Evolutionary conservation across 768 basidiomycete genomes (phyloP).

Genomic region (Mycena capillaripes): DNA sequence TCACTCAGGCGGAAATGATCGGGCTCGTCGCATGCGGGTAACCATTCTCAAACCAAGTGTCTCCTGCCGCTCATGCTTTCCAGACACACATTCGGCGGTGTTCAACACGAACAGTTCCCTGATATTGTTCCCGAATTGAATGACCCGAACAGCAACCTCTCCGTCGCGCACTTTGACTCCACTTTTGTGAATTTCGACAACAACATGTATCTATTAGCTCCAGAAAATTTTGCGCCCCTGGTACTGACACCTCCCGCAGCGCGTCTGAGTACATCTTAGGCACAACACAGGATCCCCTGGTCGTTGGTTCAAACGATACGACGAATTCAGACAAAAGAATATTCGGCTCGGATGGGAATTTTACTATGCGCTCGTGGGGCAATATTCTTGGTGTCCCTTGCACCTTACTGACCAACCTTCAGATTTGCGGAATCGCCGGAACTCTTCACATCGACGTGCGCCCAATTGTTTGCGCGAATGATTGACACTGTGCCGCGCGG

Average conservation of each 20-base stretch:
- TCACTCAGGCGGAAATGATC: no score
- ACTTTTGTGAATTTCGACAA: no score
- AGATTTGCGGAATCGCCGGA: slow-evolving; percentile 16
- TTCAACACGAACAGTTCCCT: no score
- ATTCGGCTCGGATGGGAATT: slow-evolving; percentile 51
- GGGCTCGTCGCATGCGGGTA: slow-evolving; percentile 17
- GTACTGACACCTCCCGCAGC: no score
- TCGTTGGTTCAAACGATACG: slow-evolving; percentile 49
- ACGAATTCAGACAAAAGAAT: slow-evolving; percentile 34
- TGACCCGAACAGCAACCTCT: no score
- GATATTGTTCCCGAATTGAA: no score
- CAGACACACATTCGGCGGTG: slow-evolving; percentile 36
- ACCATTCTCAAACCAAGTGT: neutral
- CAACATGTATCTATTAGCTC: no score
- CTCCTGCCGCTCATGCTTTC: neutral
- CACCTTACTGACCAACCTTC: no score
- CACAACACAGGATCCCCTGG: slow-evolving; percentile 52
- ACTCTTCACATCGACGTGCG: slow-evolving; percentile 13
- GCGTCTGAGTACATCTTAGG: slow-evolving; percentile 53
- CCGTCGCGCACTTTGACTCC: no score
- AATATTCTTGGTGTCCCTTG: neutral
- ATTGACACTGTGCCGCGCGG: slow-evolving; percentile 10
- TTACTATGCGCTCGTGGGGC: slow-evolving; percentile 49
- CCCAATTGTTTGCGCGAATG: slow-evolving; percentile 12
- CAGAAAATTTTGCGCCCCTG: no score